Evolutionary conservation across 345 rosid species (phyloP).

Genomic region (Nephelium lappaceum): DNA sequence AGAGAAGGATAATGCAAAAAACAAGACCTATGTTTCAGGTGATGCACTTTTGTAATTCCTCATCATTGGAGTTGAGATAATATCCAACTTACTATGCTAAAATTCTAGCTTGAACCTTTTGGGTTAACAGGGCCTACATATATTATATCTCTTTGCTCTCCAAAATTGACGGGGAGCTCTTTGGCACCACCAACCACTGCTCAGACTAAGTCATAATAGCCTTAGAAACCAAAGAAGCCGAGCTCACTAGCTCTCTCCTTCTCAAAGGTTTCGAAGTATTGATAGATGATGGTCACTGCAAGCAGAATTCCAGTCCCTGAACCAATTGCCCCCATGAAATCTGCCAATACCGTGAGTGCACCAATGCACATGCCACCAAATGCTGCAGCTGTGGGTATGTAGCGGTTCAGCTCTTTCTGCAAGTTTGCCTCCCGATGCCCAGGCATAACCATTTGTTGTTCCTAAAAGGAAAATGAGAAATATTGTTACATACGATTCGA

Average conservation of each 20-base stretch:
- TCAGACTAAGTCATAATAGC: not conserved
- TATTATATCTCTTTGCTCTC: conserved; percentile 20
- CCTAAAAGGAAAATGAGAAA: conserved; percentile 37
- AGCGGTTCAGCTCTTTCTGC: conserved; percentile 80
- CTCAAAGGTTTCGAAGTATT: conserved; percentile 93
- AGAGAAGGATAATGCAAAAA: not conserved
- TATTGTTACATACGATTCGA: not conserved
- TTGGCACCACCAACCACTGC: conserved; percentile 7
- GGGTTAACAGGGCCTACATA: conserved; percentile 21
- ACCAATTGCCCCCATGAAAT: conserved; percentile 93
- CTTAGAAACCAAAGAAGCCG: conserved; percentile 81
- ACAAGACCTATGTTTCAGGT: not conserved
- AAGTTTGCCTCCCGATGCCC: conserved; percentile 87
- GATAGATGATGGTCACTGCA: no score
- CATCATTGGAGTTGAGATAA: not conserved
- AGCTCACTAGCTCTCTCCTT: conserved; percentile 90
- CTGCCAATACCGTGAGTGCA: conserved; percentile 79
- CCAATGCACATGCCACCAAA: conserved; percentile 89
- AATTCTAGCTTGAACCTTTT: conserved; percentile 17
- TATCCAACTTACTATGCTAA: not conserved
- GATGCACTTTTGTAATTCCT: conserved; percentile 8
- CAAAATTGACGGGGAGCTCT: conserved; percentile 21
- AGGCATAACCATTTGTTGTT: conserved; percentile 98
- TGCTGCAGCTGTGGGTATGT: conserved; percentile 93
- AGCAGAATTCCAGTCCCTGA: conserved; percentile 84